These are phyloP conservation scores for Triticum urartu DNA, from an alignment of 176 grass and related monocot genomes.

Conservation along the genomic window DNA sequence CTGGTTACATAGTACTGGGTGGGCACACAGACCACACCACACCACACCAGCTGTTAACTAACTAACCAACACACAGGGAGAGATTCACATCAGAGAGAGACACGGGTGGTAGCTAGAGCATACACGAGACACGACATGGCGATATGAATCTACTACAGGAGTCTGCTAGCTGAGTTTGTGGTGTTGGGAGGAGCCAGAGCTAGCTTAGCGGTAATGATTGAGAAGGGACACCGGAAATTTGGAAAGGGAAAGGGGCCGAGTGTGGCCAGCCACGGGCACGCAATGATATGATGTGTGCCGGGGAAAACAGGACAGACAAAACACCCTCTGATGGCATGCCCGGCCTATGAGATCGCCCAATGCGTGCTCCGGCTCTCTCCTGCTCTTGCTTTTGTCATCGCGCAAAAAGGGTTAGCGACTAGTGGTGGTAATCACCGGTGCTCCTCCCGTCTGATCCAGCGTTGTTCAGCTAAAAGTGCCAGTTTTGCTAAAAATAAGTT, in stretches of 20 bases:
- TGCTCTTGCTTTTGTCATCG: too few species aligned
- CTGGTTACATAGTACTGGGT: background rate
- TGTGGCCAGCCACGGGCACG: background rate
- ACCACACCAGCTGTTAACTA: background rate
- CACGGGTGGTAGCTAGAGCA: background rate
- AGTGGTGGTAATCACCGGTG: too few species aligned
- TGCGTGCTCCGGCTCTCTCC: too few species aligned
- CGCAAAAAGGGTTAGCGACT: too few species aligned
- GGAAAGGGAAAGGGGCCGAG: background rate
- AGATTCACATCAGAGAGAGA: background rate
- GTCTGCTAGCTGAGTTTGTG: background rate
- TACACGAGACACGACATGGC: background rate
- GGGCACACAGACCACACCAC: background rate
- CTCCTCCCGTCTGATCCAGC: too few species aligned
- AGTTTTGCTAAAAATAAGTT: too few species aligned
- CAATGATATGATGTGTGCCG: constrained; percentile 36
- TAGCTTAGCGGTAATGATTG: constrained; percentile 29
- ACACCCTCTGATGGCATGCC: background rate
- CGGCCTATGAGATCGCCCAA: too few species aligned
- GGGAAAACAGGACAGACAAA: background rate
- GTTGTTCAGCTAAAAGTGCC: too few species aligned
- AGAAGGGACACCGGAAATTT: constrained; percentile 1
- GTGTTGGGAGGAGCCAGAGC: background rate
- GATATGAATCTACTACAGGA: background rate
- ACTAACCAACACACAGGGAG: background rate